Base-by-base conservation (phyloP, 345 rosid species). In the Salix dunnii region DNA sequence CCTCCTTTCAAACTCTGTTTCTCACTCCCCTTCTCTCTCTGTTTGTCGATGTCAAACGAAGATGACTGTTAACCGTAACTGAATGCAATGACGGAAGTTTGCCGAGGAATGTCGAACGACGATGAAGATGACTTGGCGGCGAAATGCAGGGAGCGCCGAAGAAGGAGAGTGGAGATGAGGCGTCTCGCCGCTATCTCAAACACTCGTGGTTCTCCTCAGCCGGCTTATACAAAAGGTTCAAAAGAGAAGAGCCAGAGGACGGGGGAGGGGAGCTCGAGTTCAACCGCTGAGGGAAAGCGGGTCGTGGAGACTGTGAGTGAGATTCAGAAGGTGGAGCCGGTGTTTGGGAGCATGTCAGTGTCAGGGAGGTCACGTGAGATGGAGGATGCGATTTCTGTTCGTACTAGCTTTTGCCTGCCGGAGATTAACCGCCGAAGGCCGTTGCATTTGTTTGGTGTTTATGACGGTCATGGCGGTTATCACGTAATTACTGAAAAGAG, bases 381-480 rank as follows among this genome's bases (percentile, higher is more conserved):
- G 96, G 96, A 93, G 70, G 94, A 91, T 31, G 68, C 86, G 36
- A 79, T 89, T 55, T 80, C 79, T 28, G 87, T 82, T 9, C 75
- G 68, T 40, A 84, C 88, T 12, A 84, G 65, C 61, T 77, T 93
- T 1, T 86, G 91, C 82, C 20, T 20, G 74, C 91, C 92, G 74
- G 89, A 78, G 62, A 11, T 90, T 31, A 84, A 78, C 83, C 67
- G 46, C 30, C 69, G 78, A 16, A 74, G 71, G 60, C 90, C 98
- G 33, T 85, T 90, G 76, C 97, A 94, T 85, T 91, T 85, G 90
- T 91, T 92, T 75, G 94, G 83, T 49, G 93, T 94, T 13, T 94
- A 81, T 80, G 98, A 94, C 75, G 98, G 98, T 13, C 97, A 92
- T 28, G 97, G 96, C 30, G 96, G 97, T 49, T 20, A 90, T 82